Evolutionary conservation across 176 grass and related monocot genomes (phyloP).

Genomic region (Themeda triandra): DNA sequence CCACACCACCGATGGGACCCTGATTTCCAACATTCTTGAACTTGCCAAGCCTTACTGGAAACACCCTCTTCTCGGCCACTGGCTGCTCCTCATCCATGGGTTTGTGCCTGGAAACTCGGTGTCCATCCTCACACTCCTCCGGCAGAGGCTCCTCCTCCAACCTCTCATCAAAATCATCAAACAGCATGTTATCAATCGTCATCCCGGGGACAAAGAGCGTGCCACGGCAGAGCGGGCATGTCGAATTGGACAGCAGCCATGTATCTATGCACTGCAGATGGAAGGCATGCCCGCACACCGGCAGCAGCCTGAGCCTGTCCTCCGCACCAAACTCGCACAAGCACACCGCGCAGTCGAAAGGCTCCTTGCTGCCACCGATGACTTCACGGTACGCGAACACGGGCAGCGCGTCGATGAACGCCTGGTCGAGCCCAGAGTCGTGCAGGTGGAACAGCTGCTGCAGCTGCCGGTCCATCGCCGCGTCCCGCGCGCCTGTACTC

Average conservation of each 20-base stretch:
- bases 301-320: constrained; percentile 56
- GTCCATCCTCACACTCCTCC: constrained; percentile 17
- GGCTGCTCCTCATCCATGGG: constrained; percentile 26
- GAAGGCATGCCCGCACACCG: constrained; percentile 61
- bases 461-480: constrained; percentile 53
- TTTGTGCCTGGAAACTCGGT: constrained; percentile 7
- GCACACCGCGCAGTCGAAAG: constrained; percentile 58
- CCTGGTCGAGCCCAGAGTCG: constrained; percentile 65
- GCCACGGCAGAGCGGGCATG: constrained; percentile 62
- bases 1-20: background rate
- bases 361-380: constrained; percentile 51
- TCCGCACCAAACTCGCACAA: constrained; percentile 56
- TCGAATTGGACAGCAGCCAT: constrained; percentile 57
- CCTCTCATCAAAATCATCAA: constrained; percentile 42
- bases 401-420: constrained; percentile 57
- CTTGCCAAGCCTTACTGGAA: constrained; percentile 64
- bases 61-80: constrained; percentile 36
- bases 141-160: constrained; percentile 31
- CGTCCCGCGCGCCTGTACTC: constrained; percentile 16
- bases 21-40: constrained; percentile 48
- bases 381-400: constrained; percentile 66
- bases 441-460: constrained; percentile 74
- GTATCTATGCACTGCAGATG: constrained; percentile 56
- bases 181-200: constrained; percentile 31
- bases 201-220: constrained; percentile 40